phyloP scores from a whole-genome alignment of 1,284 basidiomycete species.

The Psilocybe mexicana region DNA sequence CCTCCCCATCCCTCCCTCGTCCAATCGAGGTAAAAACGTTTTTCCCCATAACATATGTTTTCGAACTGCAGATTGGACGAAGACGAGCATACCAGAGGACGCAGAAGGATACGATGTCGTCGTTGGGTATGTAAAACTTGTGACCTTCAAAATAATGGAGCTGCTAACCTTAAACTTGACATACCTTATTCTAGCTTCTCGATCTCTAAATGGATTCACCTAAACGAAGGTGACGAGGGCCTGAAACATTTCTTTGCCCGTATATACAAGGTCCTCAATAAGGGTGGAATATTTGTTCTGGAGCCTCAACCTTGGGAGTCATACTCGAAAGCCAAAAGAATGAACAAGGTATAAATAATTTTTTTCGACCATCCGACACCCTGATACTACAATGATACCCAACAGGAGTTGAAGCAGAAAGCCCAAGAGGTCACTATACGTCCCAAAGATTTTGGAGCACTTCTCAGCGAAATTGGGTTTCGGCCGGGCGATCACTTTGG shows the following conservation, averaged over 20 bases:
- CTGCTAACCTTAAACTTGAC: neutral
- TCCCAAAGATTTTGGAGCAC: conserved; percentile 58
- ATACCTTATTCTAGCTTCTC: conserved; percentile 57
- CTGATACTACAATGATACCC: neutral
- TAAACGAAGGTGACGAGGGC: conserved; percentile 73
- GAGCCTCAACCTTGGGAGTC: conserved; percentile 82
- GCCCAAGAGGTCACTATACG: conserved; percentile 53
- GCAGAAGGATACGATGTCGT: conserved; percentile 68
- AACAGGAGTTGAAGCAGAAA: conserved; percentile 57
- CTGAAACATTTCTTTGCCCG: conserved; percentile 63
- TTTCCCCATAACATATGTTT: conserved; percentile 82
- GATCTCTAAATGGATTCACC: conserved; percentile 84
- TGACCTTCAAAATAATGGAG: neutral
- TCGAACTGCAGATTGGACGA: conserved; percentile 68
- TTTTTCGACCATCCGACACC: neutral
- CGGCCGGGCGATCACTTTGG: conserved; percentile 49
- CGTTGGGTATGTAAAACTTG: conserved; percentile 55
- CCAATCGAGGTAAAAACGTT: conserved; percentile 30
- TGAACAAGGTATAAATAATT: conserved; percentile 51
- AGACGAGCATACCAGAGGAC: conserved; percentile 56
- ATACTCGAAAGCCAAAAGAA: conserved; percentile 71
- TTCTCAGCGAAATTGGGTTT: conserved; percentile 67
- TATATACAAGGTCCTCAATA: conserved; percentile 53
- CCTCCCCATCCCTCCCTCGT: conserved; percentile 59
- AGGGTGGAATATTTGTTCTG: conserved; percentile 65